Conservation (phyloP, 805 yeast species). For the Wickerhamiella vanderwaltii region DNA sequence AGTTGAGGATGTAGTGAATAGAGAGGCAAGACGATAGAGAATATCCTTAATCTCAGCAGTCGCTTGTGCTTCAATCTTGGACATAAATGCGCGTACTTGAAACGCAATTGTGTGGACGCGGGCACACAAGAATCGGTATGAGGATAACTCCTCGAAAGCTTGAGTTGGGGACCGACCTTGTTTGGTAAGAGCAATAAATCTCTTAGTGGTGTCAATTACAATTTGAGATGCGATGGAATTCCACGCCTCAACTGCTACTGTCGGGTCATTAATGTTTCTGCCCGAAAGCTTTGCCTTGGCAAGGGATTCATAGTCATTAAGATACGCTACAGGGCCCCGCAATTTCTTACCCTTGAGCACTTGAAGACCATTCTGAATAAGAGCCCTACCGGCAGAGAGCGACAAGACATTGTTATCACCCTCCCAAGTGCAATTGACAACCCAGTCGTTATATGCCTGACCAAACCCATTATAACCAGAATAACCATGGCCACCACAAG, state of each 20-base stretch:
- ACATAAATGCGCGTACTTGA: slow-evolving; percentile 28
- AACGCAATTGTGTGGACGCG: slow-evolving; percentile 29
- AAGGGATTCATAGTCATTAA: slow-evolving; percentile 19
- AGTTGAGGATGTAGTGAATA: slow-evolving; percentile 54
- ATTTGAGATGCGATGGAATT: slow-evolving; percentile 26
- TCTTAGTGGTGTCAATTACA: slow-evolving; percentile 25
- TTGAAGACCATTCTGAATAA: slow-evolving; percentile 36
- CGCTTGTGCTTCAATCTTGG: slow-evolving; percentile 26
- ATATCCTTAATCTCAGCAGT: slow-evolving; percentile 35
- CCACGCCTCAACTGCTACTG: slow-evolving; percentile 28
- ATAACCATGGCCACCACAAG: slow-evolving; percentile 89
- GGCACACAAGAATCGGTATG: slow-evolving; percentile 29
- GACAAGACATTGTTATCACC: slow-evolving; percentile 80
- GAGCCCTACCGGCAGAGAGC: slow-evolving; percentile 64
- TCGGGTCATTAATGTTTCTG: slow-evolving; percentile 20
- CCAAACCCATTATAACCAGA: slow-evolving; percentile 77
- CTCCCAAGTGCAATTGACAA: slow-evolving; percentile 91
- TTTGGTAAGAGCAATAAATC: slow-evolving; percentile 18
- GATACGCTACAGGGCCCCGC: slow-evolving; percentile 35
- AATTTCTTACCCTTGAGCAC: slow-evolving; percentile 33
- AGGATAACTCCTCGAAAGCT: slow-evolving; percentile 31
- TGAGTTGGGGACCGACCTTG: slow-evolving; percentile 22
- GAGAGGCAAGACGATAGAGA: slow-evolving; percentile 42
- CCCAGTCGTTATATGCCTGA: slow-evolving; percentile 75
- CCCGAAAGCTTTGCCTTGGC: slow-evolving; percentile 18